phyloP scores from a whole-genome alignment of 192 early-diverging fungal species.

The Backusella macrospora region DNA sequence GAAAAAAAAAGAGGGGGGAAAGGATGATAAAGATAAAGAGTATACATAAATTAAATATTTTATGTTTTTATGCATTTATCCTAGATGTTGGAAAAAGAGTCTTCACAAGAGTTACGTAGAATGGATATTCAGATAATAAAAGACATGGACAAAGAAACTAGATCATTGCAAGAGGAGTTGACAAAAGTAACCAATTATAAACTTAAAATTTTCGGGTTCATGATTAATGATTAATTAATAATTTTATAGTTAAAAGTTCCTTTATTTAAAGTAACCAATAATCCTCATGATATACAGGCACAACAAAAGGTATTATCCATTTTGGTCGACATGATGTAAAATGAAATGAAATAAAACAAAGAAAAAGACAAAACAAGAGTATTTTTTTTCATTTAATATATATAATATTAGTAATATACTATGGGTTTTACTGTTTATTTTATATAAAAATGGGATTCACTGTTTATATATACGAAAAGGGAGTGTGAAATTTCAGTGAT shows the following conservation, averaged over 20 bases:
- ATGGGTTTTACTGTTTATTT: no score
- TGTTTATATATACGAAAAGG: background rate
- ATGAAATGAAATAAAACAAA: background rate
- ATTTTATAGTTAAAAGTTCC: conserved; percentile 26
- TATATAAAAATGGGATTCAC: no score
- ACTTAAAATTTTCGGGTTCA: no score
- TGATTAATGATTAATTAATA: no score
- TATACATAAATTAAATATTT: background rate
- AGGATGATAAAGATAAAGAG: background rate
- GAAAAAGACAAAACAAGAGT: no score
- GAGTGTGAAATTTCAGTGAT: background rate
- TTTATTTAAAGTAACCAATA: conserved; percentile 23
- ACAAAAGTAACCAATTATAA: conserved; percentile 3
- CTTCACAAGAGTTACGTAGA: background rate
- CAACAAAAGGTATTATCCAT: conserved; percentile 28
- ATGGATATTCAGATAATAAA: conserved; percentile 20
- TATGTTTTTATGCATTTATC: background rate
- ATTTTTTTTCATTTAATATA: no score
- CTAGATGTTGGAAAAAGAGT: background rate
- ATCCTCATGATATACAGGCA: conserved; percentile 8
- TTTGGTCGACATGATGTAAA: conserved; percentile 32
- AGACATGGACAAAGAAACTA: conserved; percentile 21
- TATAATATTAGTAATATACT: no score
- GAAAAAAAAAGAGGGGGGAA: background rate
- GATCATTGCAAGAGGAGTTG: conserved; percentile 10